Evolutionary conservation across 179 eudicot genomes (phyloP).

Genomic region (Silene noctiflora): DNA sequence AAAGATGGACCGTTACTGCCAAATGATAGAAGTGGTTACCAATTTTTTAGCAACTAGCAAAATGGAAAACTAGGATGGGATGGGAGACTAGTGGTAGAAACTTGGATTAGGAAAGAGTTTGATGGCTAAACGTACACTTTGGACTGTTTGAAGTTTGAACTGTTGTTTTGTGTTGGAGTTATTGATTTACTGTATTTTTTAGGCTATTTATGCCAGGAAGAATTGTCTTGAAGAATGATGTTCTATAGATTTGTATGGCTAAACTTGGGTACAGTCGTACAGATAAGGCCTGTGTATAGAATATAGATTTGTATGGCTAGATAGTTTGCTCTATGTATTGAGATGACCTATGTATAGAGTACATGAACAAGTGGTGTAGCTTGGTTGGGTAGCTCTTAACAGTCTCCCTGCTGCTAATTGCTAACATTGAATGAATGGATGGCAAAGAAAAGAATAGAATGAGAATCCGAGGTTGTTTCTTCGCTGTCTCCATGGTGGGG

Average conservation of each 20-base stretch:
- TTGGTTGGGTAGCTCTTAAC: no score
- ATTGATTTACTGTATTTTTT: no score
- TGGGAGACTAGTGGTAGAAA: no score
- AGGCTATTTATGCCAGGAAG: no score
- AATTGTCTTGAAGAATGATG: no score
- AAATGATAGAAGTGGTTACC: not conserved
- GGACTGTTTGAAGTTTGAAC: not conserved
- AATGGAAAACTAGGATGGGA: no score
- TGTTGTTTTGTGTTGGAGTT: no score
- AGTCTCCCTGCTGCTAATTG: no score
- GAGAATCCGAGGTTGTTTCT: not conserved
- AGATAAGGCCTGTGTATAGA: not conserved
- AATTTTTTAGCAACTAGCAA: not conserved
- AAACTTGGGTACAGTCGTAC: not conserved
- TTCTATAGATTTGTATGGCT: no score
- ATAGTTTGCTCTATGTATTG: not conserved
- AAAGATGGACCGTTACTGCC: not conserved
- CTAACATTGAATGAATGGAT: no score
- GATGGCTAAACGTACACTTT: not conserved
- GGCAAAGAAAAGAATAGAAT: no score
- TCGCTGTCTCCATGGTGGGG: not conserved
- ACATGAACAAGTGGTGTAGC: not conserved
- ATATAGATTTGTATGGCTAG: not conserved
- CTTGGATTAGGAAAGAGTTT: not conserved
- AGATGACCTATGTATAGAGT: not conserved